Conservation (phyloP, 306 rosid species). For the Castanopsis chinensis region DNA sequence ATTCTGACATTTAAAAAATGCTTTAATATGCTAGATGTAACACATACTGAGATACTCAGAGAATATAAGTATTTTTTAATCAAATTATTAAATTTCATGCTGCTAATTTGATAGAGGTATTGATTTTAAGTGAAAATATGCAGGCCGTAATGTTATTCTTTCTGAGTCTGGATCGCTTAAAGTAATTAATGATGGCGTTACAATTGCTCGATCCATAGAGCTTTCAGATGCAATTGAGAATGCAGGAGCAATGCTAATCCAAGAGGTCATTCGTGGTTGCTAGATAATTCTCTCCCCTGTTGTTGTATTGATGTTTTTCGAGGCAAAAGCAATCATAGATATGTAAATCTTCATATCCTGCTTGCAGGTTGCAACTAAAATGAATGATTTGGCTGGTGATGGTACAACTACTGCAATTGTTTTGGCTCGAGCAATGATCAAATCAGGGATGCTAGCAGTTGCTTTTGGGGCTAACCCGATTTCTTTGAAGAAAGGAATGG, state of each 20-base stretch:
- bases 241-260: constrained; percentile 93
- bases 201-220: constrained; percentile 88
- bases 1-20: neutral
- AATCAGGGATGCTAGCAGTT: constrained; percentile 72
- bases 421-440: constrained; percentile 87
- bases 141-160: constrained; percentile 95
- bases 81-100: constrained; percentile 9
- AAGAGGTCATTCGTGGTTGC: constrained; percentile 85
- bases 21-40: neutral
- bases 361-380: constrained; percentile 87
- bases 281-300: constrained; percentile 28
- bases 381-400: constrained; percentile 95
- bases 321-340: constrained; percentile 10
- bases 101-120: neutral
- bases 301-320: constrained; percentile 20
- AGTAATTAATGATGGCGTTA: constrained; percentile 89
- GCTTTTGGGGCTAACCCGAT: constrained; percentile 91
- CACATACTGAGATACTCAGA: neutral
- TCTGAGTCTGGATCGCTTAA: constrained; percentile 64
- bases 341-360: constrained; percentile 19
- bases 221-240: constrained; percentile 85
- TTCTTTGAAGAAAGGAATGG: constrained; percentile 89
- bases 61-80: neutral
- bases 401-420: constrained; percentile 93
- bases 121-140: constrained; percentile 22